Conservation (phyloP, 768 basidiomycete genomes). For the Termitomyces sp. region DNA sequence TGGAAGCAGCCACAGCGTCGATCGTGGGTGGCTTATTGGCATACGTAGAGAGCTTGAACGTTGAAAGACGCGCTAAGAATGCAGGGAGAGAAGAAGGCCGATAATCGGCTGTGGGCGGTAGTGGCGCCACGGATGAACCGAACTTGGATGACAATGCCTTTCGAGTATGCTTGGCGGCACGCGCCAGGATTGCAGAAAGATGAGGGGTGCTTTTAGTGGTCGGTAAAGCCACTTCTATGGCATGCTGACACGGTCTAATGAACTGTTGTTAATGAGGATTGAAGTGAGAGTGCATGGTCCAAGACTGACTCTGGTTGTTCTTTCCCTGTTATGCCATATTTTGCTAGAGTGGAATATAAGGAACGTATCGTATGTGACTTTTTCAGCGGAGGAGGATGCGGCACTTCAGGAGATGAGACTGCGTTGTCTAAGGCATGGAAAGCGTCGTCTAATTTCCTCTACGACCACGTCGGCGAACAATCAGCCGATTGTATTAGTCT, state of each 20-base stretch:
- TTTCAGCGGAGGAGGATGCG: slow-evolving; percentile 46
- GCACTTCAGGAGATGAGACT: slow-evolving; percentile 31
- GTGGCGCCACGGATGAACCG: slow-evolving; percentile 21
- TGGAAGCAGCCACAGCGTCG: slow-evolving; percentile 75
- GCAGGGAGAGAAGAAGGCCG: slow-evolving; percentile 73
- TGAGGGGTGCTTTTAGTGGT: slow-evolving; percentile 60
- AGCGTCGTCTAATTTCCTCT: slow-evolving; percentile 84
- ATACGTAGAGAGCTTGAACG: slow-evolving; percentile 77
- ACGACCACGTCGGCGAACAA: not conserved
- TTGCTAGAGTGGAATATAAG: slow-evolving; percentile 72
- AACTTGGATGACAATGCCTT: slow-evolving; percentile 44
- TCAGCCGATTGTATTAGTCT: not conserved
- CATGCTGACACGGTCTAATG: not conserved
- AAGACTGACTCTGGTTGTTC: slow-evolving; percentile 25
- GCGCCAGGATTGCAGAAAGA: slow-evolving; percentile 65
- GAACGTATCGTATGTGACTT: slow-evolving; percentile 47
- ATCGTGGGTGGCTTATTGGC: slow-evolving; percentile 70
- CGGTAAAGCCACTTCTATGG: slow-evolving; percentile 5
- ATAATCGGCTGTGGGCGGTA: slow-evolving; percentile 44
- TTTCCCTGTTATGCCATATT: slow-evolving; percentile 64
- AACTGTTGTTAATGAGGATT: not conserved
- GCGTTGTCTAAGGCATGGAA: slow-evolving; percentile 67
- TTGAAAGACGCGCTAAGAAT: slow-evolving; percentile 67
- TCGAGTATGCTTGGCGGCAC: slow-evolving; percentile 52
- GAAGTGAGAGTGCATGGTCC: slow-evolving; percentile 3